A percentile compares a stretch with the other conserved stretches of the same genome.
phyloP scores from a whole-genome alignment of 2,329 filamentous ascomycete genomes.

The Sporothrix pallida region DNA sequence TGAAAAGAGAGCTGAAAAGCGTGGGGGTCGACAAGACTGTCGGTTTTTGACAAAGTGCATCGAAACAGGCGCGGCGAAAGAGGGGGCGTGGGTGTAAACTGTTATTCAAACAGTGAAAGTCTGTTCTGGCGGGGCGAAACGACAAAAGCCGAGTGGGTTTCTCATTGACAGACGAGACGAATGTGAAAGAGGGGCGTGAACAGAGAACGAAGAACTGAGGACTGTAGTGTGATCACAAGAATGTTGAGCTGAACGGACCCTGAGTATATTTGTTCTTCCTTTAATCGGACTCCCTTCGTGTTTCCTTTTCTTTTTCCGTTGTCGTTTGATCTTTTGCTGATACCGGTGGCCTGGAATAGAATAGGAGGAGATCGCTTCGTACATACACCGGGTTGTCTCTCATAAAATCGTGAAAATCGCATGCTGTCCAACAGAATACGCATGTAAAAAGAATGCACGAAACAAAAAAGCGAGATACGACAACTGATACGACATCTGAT shows the following conservation, averaged over 20 bases:
- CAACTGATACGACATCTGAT: too few relatives aligned
- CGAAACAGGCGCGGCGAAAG: not conserved
- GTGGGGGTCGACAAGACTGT: not conserved
- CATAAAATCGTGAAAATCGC: not conserved
- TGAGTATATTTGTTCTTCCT: not conserved
- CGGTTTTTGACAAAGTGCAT: conserved; percentile 17
- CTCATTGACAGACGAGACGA: not conserved
- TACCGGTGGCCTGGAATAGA: not conserved
- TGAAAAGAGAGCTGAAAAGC: not conserved
- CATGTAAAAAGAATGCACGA: not conserved
- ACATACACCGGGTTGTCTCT: not conserved
- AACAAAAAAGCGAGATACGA: too few relatives aligned
- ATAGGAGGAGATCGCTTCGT: not conserved
- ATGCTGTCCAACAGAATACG: not conserved
- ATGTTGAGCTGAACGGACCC: not conserved
- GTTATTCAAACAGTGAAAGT: too few relatives aligned
- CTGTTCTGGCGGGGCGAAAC: not conserved
- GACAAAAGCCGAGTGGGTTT: not conserved
- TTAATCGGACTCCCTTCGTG: not conserved
- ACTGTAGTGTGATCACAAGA: not conserved
- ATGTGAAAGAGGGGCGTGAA: not conserved
- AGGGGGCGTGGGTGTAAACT: not conserved
- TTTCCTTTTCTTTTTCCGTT: not conserved
- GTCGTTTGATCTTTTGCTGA: not conserved
- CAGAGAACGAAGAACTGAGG: not conserved